Percentiles rank a stretch among this genome's conserved stretches.
Evolutionary conservation across 176 grass and related monocot genomes (phyloP).

Genomic region (Oryza nivara): DNA sequence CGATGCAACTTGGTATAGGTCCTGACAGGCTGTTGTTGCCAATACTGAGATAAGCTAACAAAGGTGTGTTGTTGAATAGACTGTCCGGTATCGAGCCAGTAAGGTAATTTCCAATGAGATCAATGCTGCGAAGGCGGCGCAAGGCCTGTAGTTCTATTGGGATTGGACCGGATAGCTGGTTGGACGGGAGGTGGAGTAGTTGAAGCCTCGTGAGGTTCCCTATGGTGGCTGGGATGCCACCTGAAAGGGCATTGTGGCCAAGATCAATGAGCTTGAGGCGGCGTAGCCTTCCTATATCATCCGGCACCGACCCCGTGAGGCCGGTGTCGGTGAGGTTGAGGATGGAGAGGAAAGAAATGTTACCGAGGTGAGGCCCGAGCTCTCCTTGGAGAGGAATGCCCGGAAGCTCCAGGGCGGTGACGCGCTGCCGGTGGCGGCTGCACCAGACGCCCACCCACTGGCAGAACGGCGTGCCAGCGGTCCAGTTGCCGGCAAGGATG

Average conservation of each 20-base stretch:
- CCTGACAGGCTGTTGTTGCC: slow-evolving; percentile 3
- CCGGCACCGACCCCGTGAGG: background rate
- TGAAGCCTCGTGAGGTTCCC: background rate
- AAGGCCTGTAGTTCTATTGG: background rate
- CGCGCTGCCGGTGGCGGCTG: background rate
- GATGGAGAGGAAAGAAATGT: background rate
- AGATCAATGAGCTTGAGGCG: background rate
- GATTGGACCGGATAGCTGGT: background rate
- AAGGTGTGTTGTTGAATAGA: slow-evolving; percentile 17
- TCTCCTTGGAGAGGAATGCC: background rate
- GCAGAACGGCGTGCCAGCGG: background rate
- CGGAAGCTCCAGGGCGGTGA: background rate
- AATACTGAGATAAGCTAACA: background rate
- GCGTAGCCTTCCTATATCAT: background rate
- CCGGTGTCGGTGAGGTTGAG: background rate
- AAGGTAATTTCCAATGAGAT: background rate
- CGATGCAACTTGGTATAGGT: background rate
- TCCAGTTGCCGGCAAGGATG: background rate
- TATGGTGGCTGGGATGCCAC: background rate
- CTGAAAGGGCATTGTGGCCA: background rate
- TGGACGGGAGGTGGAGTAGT: background rate
- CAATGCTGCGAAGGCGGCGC: background rate
- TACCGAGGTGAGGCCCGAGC: background rate
- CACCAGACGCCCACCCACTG: background rate
- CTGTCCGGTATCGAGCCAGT: background rate